Base-by-base conservation (phyloP, 2,329 filamentous ascomycete genomes). In the Podosphaera fusca region DNA sequence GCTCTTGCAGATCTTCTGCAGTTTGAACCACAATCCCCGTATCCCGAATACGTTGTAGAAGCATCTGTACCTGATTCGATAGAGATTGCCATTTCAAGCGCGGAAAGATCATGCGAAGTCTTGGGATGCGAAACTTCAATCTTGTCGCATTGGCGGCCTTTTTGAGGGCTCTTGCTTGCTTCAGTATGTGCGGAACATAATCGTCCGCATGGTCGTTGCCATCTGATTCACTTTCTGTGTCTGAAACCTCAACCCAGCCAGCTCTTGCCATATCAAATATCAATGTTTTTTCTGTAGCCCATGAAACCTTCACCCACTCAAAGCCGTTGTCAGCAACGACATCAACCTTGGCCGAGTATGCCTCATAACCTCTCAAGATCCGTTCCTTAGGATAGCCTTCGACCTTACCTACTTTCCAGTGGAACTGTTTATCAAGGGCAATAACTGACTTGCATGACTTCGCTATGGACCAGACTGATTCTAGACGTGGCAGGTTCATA, bases 251-350 rank as follows among this genome's bases (percentile, higher is more conserved):
- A 61, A 79, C 76, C 75, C 79, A 83, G 9, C 82, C 81, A 58
- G 80, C 74, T 66, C 84, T 82, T 2, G 82, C 82, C 60, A 85
- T 73, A 62, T 85, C 82, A 64, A 81, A 82, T 21, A 84, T 68
- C 35, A 86, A 69, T 55, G 81, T 72, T 58, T 74, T 78, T 61
- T 82, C 76, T 0, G 78, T 81, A 31, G 82, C 70, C 3, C 80
- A 81, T 4, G 79, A 83, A 1, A 85, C 76, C 66, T 84, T 84
- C 56, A 81, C 74, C 82, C 82, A 86, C 63, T 80, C 74, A 58
- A 74, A 68, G 9, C 82, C 82, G 65, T 78, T 74, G 57, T 78
- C 71, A 1, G 78, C 74, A 33, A 85, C 76, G 51, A 84, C 76
- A 67, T 86, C 82, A 3, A 84, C 79, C 56, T 78, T 36, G 14